phyloP scores from a whole-genome alignment of 2,329 filamentous ascomycete genomes.

The Hymenoscyphus albidus region DNA sequence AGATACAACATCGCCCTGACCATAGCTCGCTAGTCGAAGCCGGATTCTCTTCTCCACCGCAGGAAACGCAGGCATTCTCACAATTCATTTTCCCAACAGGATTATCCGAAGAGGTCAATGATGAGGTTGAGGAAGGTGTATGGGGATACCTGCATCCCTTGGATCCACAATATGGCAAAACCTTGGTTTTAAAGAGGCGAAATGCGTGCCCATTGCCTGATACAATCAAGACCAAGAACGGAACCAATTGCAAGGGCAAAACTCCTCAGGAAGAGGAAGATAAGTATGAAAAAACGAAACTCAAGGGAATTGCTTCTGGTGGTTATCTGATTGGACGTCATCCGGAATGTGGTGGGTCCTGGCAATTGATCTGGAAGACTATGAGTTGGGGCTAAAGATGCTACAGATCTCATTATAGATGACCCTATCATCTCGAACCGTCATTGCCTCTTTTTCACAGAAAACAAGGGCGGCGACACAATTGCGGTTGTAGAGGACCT shows the following conservation, averaged over 20 bases:
- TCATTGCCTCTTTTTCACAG: slow-evolving; percentile 66
- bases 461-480: slow-evolving; percentile 54
- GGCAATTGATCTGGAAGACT: slow-evolving; percentile 4
- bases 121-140: slow-evolving; percentile 71
- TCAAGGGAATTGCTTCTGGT: slow-evolving; percentile 61
- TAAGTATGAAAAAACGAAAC: slow-evolving; percentile 59
- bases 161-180: slow-evolving; percentile 63
- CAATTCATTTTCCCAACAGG: slow-evolving; percentile 74
- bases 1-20: slow-evolving; percentile 42
- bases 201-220: slow-evolving; percentile 62
- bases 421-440: slow-evolving; percentile 84
- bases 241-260: slow-evolving; percentile 42
- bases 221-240: slow-evolving; percentile 35
- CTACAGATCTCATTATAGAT: slow-evolving; percentile 66
- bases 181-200: slow-evolving; percentile 72
- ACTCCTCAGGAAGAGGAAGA: slow-evolving; percentile 52
- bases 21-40: slow-evolving; percentile 30
- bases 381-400: slow-evolving; percentile 6
- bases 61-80: slow-evolving; percentile 74
- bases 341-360: slow-evolving; percentile 78
- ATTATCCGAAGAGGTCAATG: slow-evolving; percentile 76
- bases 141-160: slow-evolving; percentile 94
- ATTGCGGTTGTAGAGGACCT: slow-evolving; percentile 84
- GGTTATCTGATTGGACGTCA: slow-evolving; percentile 92
- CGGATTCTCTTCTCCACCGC: slow-evolving; percentile 56